Evolutionary conservation across 306 rosid species (phyloP), one percentile per base, ranked within the genome.

Genomic region (Pterocarpus santalinus): DNA sequence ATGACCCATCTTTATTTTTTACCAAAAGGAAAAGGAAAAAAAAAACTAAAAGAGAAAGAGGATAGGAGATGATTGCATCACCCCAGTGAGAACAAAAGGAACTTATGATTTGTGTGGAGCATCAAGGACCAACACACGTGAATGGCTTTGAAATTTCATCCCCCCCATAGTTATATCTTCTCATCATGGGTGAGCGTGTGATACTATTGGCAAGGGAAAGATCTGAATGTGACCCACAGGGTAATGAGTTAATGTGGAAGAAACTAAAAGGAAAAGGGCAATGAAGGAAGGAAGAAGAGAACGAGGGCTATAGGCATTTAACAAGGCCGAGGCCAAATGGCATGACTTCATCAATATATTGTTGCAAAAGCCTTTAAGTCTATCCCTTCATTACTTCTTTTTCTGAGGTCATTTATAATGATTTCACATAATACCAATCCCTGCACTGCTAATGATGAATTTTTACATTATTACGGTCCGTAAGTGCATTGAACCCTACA

Each of bases 401-500:
- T 88, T 82, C 91, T 89, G 98, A 93, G 88, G 92, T 89, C 93
- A 88, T 87, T 90, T 85, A 78, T 86, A 90, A 95, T 95, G 93
- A 95, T 95, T 93, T 90, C 92, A 75, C 97, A 95, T 91, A 89
- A 95, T 90, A 89, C 78, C 97, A 89, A 82, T 90, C 83, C 91
- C 97, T 93, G 97, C 99, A 86, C 84, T 88, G 90, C 94, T 95
- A 93, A 93, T 95, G 90, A 95, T 95, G 96, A 81, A 55, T 81
- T 87, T 88, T 86, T 87, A 87, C 96, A 95, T 95, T 93, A 95
- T 95, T 88, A 95, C 88, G 83, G 89, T 85, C 91, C 85, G 89
- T 87, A 90, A 89, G 92, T 90, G 92, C 97, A 85, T 90, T 90
- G 90, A 87, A 85, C 93, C 94, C 96, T 90, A 89, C 98, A 90